Evolutionary conservation across 768 basidiomycete genomes (phyloP).

Genomic region (Tulasnella calospora): DNA sequence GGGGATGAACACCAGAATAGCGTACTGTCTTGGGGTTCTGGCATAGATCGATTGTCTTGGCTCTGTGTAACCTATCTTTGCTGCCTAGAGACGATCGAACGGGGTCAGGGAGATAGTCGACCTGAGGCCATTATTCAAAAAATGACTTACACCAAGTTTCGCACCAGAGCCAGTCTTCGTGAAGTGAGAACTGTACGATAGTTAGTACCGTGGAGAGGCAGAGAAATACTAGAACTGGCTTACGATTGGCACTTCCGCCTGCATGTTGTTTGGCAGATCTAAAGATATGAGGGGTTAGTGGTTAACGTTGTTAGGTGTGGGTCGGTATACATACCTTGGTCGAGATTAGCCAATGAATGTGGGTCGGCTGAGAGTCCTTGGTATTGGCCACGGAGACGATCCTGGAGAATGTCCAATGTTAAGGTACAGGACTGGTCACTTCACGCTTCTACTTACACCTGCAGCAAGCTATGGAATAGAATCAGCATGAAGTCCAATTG

Average conservation of each 20-base stretch:
- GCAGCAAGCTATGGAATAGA: slow-evolving; percentile 47
- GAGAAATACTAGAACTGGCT: slow-evolving; percentile 36
- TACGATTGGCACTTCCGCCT: slow-evolving; percentile 87
- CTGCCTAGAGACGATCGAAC: slow-evolving; percentile 47
- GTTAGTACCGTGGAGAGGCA: background rate
- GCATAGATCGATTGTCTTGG: slow-evolving; percentile 91
- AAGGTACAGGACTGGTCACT: background rate
- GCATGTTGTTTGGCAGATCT: slow-evolving; percentile 96
- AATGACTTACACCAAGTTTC: slow-evolving; percentile 89
- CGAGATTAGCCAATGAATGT: slow-evolving; percentile 86
- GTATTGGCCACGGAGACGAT: slow-evolving; percentile 85
- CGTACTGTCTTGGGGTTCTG: slow-evolving; percentile 88
- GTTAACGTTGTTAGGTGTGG: background rate
- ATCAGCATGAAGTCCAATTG: background rate
- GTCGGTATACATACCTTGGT: slow-evolving; percentile 65
- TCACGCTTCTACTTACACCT: slow-evolving; percentile 42
- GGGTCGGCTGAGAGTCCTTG: slow-evolving; percentile 93
- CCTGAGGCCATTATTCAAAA: background rate
- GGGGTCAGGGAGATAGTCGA: background rate
- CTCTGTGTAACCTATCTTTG: slow-evolving; percentile 72
- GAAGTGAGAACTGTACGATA: slow-evolving; percentile 64
- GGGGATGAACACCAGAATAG: slow-evolving; percentile 33
- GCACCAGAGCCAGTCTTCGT: slow-evolving; percentile 97
- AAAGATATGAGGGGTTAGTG: background rate
- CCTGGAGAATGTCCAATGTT: slow-evolving; percentile 43